phyloP scores from a whole-genome alignment of 345 rosid species.

The Microthlaspi erraticum region DNA sequence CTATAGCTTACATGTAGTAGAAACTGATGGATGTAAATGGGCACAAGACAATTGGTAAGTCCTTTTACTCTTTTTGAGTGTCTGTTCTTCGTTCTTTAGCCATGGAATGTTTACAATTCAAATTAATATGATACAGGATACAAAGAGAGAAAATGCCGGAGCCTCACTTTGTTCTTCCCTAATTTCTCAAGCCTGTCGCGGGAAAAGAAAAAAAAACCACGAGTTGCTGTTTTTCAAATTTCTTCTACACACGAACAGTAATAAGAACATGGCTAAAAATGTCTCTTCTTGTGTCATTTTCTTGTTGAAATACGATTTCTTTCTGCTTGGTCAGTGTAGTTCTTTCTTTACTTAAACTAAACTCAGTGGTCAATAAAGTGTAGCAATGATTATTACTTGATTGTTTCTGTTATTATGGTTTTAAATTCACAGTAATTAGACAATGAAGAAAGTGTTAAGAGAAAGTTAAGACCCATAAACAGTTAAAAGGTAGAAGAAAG shows the following conservation, averaged over 20 bases:
- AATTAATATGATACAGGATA: conserved; percentile 58
- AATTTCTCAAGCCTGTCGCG: conserved; percentile 36
- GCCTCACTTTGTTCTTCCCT: conserved; percentile 68
- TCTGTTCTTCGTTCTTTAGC: not conserved
- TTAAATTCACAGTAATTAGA: conserved; percentile 23
- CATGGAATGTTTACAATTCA: conserved; percentile 24
- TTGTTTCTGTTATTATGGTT: conserved; percentile 17
- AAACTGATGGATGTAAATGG: conserved; percentile 94
- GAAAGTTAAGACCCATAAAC: conserved; percentile 12
- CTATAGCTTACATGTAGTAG: conserved; percentile 90
- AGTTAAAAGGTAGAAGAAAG: conserved; percentile 14
- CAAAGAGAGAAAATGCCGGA: conserved; percentile 74
- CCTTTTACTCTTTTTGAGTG: not conserved
- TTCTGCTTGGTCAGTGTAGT: conserved; percentile 26
- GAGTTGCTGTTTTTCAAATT: conserved; percentile 9
- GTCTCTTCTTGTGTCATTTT: conserved; percentile 11
- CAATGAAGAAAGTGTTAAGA: not conserved
- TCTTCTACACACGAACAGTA: conserved; percentile 20
- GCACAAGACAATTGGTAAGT: conserved; percentile 79
- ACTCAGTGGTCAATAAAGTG: conserved; percentile 28
- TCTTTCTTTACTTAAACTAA: conserved; percentile 12
- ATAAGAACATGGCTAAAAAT: conserved; percentile 16
- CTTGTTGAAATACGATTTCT: conserved; percentile 26
- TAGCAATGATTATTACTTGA: conserved; percentile 15
- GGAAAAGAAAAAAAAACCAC: not conserved